Conservation (phyloP, 345 rosid species). For the Eucalyptus decipiens region DNA sequence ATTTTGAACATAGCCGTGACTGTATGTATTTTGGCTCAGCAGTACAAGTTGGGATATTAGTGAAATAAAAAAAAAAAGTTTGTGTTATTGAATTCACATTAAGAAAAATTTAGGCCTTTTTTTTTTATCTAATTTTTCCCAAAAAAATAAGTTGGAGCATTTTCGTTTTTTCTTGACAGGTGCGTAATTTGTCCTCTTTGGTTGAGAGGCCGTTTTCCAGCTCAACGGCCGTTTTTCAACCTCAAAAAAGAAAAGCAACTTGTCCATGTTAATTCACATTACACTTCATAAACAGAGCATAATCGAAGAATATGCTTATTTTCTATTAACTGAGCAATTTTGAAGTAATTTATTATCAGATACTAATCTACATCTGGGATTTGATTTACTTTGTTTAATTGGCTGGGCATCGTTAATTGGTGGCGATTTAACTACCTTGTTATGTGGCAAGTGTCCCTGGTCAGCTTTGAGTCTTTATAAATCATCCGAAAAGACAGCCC, state of each 20-base stretch:
- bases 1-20: not conserved
- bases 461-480: not conserved
- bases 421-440: not conserved
- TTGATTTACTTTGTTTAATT: not conserved
- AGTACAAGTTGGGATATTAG: not conserved
- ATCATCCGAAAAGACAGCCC: not conserved
- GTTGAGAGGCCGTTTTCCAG: not conserved
- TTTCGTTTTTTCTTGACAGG: not conserved
- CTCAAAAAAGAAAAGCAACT: not conserved
- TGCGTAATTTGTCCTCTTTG: not conserved
- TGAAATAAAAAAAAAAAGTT: no score
- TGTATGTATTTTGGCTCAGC: not conserved
- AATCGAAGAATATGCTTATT: not conserved
- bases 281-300: not conserved
- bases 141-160: not conserved
- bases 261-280: not conserved
- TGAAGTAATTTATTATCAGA: not conserved
- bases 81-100: not conserved
- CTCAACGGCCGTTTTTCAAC: not conserved
- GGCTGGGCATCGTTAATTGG: not conserved
- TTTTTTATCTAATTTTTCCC: not conserved
- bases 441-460: not conserved
- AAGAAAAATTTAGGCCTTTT: not conserved
- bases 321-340: not conserved
- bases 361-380: not conserved